Evolutionary conservation across 306 rosid genomes (phyloP), one percentile per base, ranked within the genome.

Genomic region (barrel medic (Medicago truncatula)): DNA sequence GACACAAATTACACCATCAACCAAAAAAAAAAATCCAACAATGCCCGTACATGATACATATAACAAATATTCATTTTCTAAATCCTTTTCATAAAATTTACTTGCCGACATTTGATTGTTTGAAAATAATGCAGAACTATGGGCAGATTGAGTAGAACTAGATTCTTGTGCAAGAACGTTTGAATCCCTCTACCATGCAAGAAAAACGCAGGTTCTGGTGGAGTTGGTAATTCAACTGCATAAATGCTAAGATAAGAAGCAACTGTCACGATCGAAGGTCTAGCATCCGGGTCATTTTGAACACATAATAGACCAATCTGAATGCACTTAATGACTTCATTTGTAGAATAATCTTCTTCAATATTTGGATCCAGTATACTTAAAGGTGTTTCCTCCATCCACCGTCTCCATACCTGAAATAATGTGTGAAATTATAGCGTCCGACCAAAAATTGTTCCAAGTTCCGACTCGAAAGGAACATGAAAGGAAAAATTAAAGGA

Each of bases 221-320:
- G 88, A 11, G n/a, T 1, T 74, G 85, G 78, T 40, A 81, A 38
- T 39, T 66, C 23, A 47, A 46, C 8, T 7, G 83, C 70, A 18
- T 50, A 66, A 39, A 76, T 86, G 21, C 64, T 80, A 21, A 86
- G 85, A 70, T 74, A 76, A 11, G 21, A 44, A 64, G 75, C 59
- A 40, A 83, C 25, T 2, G 63, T 69, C 61, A 66, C 64, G 82
- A 86, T 83, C 7, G 87, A 77, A 7, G 89, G 85, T 17, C 89
- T 83, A 8, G n/a, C 83, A 28, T 54, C 13, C 11, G 85, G 84
- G 71, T 77, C 76, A 21, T 83, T 83, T 16, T 81, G 89, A 77
- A 86, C 85, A 18, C 85, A 86, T 5, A 86, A 77, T 66, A 86
- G 67, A 6, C 87, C 83, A 25, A 83, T 81, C 12, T 83, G 83